Evolutionary conservation across 352 stramenopile species (phyloP).

Genomic region (Phytophthora cactorum): DNA sequence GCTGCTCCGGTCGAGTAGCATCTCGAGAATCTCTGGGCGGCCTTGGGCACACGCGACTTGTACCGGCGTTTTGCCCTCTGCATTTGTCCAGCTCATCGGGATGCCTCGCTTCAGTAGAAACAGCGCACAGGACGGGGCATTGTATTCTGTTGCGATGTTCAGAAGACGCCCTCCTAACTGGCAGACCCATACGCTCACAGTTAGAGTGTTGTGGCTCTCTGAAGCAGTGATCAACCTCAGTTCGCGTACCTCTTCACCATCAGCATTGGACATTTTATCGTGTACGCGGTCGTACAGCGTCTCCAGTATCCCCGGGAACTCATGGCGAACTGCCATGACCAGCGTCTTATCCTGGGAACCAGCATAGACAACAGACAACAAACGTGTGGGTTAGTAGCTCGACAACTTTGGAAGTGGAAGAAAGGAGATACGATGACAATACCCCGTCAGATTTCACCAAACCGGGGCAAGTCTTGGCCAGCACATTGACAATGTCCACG

Average conservation of each 20-base stretch:
- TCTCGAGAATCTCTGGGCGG: slow-evolving; percentile 19
- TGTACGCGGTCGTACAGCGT: slow-evolving; percentile 25
- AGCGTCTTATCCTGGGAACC: slow-evolving; percentile 24
- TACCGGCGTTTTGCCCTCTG: slow-evolving; percentile 14
- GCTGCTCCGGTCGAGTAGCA: too few species aligned
- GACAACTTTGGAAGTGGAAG: too few species aligned
- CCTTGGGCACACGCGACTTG: slow-evolving; percentile 21
- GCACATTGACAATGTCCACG: slow-evolving; percentile 40
- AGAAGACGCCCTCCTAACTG: slow-evolving; percentile 26
- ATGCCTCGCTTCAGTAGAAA: slow-evolving; percentile 17
- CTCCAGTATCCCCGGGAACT: slow-evolving; percentile 18
- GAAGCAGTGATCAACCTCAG: background rate
- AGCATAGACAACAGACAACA: background rate
- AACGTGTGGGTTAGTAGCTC: background rate
- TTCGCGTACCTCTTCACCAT: slow-evolving; percentile 16
- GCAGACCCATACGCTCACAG: background rate
- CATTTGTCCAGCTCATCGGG: slow-evolving; percentile 16
- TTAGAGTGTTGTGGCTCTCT: background rate
- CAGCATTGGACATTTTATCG: slow-evolving; percentile 1
- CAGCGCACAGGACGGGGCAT: slow-evolving; percentile 17
- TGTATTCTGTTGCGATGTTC: slow-evolving; percentile 22
- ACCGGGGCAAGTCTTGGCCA: slow-evolving; percentile 24
- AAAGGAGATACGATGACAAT: slow-evolving; percentile 10
- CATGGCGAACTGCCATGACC: slow-evolving; percentile 29
- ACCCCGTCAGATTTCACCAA: slow-evolving; percentile 29